phyloP scores from a whole-genome alignment of 352 stramenopile species.

The Phytopythium vexans region DNA sequence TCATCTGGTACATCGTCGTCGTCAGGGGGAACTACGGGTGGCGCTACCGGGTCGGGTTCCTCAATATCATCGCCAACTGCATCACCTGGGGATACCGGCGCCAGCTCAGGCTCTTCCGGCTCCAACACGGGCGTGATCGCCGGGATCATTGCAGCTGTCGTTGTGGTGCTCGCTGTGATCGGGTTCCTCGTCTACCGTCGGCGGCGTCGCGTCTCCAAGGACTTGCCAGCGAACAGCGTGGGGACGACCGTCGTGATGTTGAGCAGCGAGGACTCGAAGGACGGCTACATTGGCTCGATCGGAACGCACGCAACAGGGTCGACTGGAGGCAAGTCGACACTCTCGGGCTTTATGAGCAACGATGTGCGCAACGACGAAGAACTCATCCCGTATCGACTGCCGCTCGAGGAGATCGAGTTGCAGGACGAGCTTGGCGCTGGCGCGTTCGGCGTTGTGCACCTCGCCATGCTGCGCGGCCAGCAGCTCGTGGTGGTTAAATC shows the following conservation, averaged over 20 bases:
- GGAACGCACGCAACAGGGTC: neutral
- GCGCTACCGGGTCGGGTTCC: too few species aligned
- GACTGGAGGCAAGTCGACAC: conserved; percentile 14
- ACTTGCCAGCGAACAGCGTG: neutral
- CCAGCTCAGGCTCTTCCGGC: conserved; percentile 8
- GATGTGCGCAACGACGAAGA: conserved; percentile 68
- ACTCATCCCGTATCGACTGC: conserved; percentile 45
- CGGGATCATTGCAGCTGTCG: conserved; percentile 12
- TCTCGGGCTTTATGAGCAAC: conserved; percentile 25
- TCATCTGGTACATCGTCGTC: too few species aligned
- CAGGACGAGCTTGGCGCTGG: conserved; percentile 39
- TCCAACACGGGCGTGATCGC: conserved; percentile 17
- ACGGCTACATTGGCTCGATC: neutral
- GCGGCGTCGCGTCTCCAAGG: conserved; percentile 1
- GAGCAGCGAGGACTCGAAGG: too few species aligned
- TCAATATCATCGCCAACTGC: too few species aligned
- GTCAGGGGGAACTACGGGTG: too few species aligned
- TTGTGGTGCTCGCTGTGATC: conserved; percentile 15
- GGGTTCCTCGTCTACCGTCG: conserved; percentile 25
- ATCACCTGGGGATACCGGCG: conserved; percentile 8
- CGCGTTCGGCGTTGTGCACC: conserved; percentile 59
- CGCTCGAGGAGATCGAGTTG: conserved; percentile 45
- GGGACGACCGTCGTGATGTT: too few species aligned
- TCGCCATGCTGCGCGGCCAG: conserved; percentile 22
- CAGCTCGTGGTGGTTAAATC: conserved; percentile 10